Conservation (phyloP, 805 yeast species). For the Kluyveromyces wickerhamii region DNA sequence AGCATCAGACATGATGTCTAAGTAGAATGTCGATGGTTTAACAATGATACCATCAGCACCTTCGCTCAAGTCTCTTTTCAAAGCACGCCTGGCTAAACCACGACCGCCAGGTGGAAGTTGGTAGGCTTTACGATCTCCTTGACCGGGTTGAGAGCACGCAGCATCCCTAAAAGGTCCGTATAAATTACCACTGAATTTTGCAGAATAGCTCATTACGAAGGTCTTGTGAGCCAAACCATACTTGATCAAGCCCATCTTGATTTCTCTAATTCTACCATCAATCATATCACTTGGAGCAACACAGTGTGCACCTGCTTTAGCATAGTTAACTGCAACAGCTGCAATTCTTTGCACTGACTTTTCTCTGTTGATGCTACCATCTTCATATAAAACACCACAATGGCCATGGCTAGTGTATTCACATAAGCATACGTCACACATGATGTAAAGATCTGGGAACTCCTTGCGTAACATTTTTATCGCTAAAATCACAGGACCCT, state of each 20-base stretch:
- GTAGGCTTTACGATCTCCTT: conserved; percentile 87
- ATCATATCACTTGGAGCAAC: conserved; percentile 98
- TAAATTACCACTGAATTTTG: conserved; percentile 83
- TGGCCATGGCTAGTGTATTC: conserved; percentile 98
- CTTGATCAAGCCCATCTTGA: conserved; percentile 74
- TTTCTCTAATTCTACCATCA: conserved; percentile 87
- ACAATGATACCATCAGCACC: conserved; percentile 95
- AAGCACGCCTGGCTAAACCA: conserved; percentile 90
- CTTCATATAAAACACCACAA: conserved; percentile 85
- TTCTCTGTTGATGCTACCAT: conserved; percentile 75
- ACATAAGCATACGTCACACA: conserved; percentile 94
- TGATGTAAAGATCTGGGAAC: conserved; percentile 78
- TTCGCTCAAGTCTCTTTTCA: conserved; percentile 75
- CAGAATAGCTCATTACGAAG: conserved; percentile 87
- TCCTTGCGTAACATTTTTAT: conserved; percentile 52
- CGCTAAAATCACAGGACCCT: conserved; percentile 87
- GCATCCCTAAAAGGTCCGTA: conserved; percentile 99
- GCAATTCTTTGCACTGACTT: conserved; percentile 75
- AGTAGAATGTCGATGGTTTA: conserved; percentile 91
- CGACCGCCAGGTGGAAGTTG: conserved; percentile 90
- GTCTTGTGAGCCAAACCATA: conserved; percentile 81
- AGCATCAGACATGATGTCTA: conserved; percentile 88
- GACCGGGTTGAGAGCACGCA: conserved; percentile 82
- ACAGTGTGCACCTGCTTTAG: conserved; percentile 89
- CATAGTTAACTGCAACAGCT: conserved; percentile 91